phyloP scores from a whole-genome alignment of 352 stramenopile species.

The Thalassiosira mediterranea region DNA sequence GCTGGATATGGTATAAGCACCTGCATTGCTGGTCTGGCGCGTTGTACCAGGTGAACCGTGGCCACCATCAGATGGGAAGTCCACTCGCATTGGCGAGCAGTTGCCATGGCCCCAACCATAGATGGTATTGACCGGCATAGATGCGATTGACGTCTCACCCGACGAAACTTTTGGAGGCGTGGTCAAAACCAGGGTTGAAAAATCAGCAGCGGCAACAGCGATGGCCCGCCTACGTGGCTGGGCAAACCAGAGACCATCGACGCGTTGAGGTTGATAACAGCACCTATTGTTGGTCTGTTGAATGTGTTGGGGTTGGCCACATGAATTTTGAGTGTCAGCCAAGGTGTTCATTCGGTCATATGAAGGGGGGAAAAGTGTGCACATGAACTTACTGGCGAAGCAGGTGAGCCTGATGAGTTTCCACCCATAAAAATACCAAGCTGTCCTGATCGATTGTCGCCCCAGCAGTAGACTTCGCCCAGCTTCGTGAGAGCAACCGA shows the following conservation, averaged over 20 bases:
- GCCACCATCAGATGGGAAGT: constrained; percentile 45
- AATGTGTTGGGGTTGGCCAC: too few species aligned
- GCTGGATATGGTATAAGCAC: constrained; percentile 27
- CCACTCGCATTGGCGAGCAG: constrained; percentile 65
- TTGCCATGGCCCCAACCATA: constrained; percentile 83
- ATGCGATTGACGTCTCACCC: constrained; percentile 27
- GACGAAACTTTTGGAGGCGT: constrained; percentile 32
- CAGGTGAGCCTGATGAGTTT: too few species aligned
- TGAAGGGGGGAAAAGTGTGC: too few species aligned
- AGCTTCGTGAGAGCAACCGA: constrained; percentile 72
- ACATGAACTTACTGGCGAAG: too few species aligned
- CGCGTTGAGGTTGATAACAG: constrained; percentile 55
- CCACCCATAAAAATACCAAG: constrained; percentile 51
- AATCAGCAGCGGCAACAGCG: constrained; percentile 72
- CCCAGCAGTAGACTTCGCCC: constrained; percentile 83
- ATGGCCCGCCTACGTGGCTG: constrained; percentile 58
- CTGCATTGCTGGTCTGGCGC: constrained; percentile 3
- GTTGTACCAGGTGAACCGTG: background rate
- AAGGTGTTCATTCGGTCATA: too few species aligned
- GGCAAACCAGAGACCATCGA: constrained; percentile 71
- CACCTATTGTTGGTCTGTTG: constrained; percentile 28
- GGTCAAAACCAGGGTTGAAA: constrained; percentile 76
- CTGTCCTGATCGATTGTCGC: constrained; percentile 77
- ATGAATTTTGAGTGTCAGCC: too few species aligned
- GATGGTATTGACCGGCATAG: constrained; percentile 70